These are phyloP conservation scores for Tulasnella sp. DNA, from an alignment of 768 basidiomycete species.

Conservation along the genomic window DNA sequence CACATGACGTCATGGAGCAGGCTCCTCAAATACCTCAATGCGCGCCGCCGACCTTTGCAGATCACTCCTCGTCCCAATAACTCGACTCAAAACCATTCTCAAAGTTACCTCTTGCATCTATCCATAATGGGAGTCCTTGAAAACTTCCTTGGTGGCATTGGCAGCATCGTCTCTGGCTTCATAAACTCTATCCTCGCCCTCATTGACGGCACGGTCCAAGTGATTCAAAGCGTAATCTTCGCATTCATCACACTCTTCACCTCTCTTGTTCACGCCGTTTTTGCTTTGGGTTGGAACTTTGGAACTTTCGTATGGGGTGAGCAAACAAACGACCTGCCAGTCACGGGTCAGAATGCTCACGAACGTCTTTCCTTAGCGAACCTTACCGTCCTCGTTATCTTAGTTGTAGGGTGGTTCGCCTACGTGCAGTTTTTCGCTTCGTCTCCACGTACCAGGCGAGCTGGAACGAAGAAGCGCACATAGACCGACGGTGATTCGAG, in stretches of 20 bases:
- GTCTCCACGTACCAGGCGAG: neutral
- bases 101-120: neutral
- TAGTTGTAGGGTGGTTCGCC: neutral
- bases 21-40: neutral
- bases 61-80: neutral
- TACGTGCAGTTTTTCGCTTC: neutral
- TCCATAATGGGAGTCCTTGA: constrained; percentile 2
- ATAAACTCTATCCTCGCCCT: constrained; percentile 10
- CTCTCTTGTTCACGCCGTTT: neutral
- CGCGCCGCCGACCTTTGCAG: neutral
- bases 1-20: neutral
- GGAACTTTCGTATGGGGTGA: too few relatives aligned
- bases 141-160: constrained; percentile 15
- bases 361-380: neutral
- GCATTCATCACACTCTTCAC: constrained; percentile 10
- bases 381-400: neutral
- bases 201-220: neutral
- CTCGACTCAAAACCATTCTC: neutral
- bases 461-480: constrained; percentile 6
- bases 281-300: too few relatives aligned
- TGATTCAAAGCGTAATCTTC: constrained; percentile 3
- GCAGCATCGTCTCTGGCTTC: constrained; percentile 18
- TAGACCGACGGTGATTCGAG: neutral
- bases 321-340: too few relatives aligned
- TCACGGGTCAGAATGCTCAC: neutral